Evolutionary conservation across 306 rosid species (phyloP).

Genomic region (Macrotyloma uniflorum): DNA sequence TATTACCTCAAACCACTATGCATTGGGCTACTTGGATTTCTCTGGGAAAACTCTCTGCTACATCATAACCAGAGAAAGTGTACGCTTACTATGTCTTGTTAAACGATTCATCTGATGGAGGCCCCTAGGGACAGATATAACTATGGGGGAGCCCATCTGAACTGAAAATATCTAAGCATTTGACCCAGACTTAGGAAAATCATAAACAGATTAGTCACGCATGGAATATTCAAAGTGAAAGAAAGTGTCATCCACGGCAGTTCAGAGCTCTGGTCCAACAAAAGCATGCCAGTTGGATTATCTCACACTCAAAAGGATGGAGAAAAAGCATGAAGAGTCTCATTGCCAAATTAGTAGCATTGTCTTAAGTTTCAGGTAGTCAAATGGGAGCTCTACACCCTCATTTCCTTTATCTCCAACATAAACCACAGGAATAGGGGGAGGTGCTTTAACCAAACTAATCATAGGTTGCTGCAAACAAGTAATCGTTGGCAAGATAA

Average conservation of each 20-base stretch:
- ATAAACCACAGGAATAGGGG: background rate
- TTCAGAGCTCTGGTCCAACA: constrained; percentile 44
- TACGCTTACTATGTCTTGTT: constrained; percentile 45
- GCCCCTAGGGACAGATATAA: constrained; percentile 41
- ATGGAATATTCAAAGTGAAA: constrained; percentile 45
- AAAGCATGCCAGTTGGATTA: constrained; percentile 52
- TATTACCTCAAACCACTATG: constrained; percentile 47
- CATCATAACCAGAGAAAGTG: constrained; percentile 45
- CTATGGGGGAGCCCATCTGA: constrained; percentile 36
- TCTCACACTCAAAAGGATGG: constrained; percentile 65
- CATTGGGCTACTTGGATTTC: constrained; percentile 51
- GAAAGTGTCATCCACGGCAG: constrained; percentile 33
- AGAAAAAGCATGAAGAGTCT: constrained; percentile 71
- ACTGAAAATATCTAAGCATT: constrained; percentile 38
- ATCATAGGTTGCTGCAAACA: constrained; percentile 15
- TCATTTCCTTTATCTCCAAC: background rate
- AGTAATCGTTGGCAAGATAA: background rate
- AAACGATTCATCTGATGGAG: constrained; percentile 47
- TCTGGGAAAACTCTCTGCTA: constrained; percentile 43
- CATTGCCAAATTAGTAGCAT: constrained; percentile 49
- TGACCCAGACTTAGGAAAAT: constrained; percentile 38
- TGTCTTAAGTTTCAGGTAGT: constrained; percentile 87
- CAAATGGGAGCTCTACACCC: constrained; percentile 62
- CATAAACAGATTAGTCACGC: constrained; percentile 34
- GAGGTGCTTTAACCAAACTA: background rate